Percentiles rank a stretch among this genome's conserved stretches.
Conservation (phyloP, 306 rosid species). For the Begonia fuchsioides region DNA sequence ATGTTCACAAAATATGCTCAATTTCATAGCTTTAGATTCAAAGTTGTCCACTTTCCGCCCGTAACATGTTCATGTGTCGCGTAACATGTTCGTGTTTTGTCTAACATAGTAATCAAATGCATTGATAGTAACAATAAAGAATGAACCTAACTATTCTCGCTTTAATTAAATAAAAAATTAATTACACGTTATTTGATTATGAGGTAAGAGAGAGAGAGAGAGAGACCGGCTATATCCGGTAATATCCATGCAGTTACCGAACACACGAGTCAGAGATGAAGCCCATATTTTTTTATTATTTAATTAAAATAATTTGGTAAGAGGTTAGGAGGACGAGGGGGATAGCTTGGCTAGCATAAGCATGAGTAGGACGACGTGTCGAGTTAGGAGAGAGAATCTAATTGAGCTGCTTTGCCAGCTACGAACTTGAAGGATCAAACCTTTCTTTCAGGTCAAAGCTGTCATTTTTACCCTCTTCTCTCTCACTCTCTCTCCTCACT, state of each 20-base stretch:
- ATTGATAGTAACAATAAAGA: not conserved
- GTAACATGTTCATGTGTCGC: not conserved
- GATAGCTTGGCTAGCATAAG: no score
- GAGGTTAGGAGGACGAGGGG: no score
- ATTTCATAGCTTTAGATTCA: no score
- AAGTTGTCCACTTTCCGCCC: no score
- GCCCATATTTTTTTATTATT: no score
- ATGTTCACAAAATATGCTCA: conserved; percentile 1
- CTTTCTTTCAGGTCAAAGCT: conserved; percentile 61
- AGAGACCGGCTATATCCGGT: conserved; percentile 6
- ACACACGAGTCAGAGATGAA: not conserved
- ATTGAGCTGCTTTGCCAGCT: conserved; percentile 62
- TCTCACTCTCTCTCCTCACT: no score
- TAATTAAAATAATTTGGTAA: no score
- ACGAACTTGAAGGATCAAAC: conserved; percentile 61
- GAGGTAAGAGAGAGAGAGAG: no score
- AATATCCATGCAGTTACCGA: not conserved
- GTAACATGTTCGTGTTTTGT: not conserved
- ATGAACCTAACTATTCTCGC: no score
- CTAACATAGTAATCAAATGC: not conserved
- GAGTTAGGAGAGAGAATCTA: conserved; percentile 23
- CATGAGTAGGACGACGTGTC: no score
- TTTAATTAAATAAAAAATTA: no score
- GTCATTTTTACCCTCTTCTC: conserved; percentile 15
- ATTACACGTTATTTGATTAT: no score